A percentile compares a stretch with the other conserved stretches of the same genome.
Evolutionary conservation across 371 early-diverging fungal species (phyloP).

Genomic region (Synchytrium microbalum): DNA sequence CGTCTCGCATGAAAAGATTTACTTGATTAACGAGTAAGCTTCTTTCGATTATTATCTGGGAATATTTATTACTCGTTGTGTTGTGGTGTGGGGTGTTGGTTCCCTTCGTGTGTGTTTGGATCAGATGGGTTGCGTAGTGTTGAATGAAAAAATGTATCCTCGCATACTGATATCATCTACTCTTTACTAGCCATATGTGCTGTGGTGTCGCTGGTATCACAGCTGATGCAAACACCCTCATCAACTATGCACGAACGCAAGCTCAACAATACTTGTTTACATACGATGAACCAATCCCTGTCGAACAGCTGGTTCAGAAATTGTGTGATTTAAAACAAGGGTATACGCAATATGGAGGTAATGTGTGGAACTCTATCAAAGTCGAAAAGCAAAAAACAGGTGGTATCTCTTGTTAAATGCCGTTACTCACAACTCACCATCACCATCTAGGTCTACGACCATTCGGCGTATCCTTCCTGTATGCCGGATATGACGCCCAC

Average conservation of each 20-base stretch:
- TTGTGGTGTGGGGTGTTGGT: constrained; percentile 10
- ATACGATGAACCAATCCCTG: constrained; percentile 85
- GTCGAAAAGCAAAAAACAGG: constrained; percentile 5
- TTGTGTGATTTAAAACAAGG: constrained; percentile 96
- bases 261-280: constrained; percentile 86
- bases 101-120: neutral
- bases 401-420: constrained; percentile 5
- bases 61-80: neutral
- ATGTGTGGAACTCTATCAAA: neutral
- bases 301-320: constrained; percentile 88
- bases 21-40: constrained; percentile 82
- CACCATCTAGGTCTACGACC: constrained; percentile 76
- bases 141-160: neutral
- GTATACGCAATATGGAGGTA: constrained; percentile 97
- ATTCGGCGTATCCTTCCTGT: constrained; percentile 97
- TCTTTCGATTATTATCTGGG: no score
- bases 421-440: no score
- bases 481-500: constrained; percentile 89
- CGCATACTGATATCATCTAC: constrained; percentile 1
- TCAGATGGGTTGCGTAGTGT: neutral
- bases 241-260: constrained; percentile 79
- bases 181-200: constrained; percentile 66
- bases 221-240: constrained; percentile 94
- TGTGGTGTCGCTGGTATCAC: constrained; percentile 98
- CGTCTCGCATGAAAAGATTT: constrained; percentile 90